Evolutionary conservation across 441 rosid genomes (phyloP).

Genomic region (Gossypium schwendimanii): DNA sequence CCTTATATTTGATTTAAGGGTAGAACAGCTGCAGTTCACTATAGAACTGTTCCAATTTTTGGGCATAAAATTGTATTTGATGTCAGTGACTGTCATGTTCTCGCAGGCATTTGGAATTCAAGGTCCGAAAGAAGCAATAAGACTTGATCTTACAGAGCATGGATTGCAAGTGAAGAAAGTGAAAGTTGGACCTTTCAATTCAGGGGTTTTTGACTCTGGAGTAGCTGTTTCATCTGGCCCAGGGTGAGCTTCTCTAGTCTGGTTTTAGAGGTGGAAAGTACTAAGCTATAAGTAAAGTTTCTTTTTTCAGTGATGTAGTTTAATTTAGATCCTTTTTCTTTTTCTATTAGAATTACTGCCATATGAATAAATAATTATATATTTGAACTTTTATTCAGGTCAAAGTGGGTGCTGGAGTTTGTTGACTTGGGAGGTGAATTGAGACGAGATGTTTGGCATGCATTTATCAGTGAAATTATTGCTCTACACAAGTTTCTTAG

Average conservation of each 20-base stretch:
- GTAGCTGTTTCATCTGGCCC: constrained; percentile 65
- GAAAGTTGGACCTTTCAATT: constrained; percentile 90
- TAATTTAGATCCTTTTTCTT: background rate
- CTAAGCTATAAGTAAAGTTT: background rate
- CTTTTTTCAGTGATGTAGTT: background rate
- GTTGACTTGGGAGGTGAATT: constrained; percentile 94
- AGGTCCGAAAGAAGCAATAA: constrained; percentile 47
- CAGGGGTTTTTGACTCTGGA: constrained; percentile 78
- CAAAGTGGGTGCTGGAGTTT: constrained; percentile 84
- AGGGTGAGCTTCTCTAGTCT: constrained; percentile 33
- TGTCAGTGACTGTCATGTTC: background rate
- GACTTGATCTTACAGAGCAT: constrained; percentile 61
- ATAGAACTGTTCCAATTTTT: background rate
- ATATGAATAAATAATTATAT: constrained; percentile 1
- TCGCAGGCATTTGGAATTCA: constrained; percentile 58
- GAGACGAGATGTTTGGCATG: constrained; percentile 94
- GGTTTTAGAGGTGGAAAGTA: background rate
- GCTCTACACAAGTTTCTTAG: constrained; percentile 66
- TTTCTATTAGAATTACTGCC: background rate
- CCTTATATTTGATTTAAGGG: background rate
- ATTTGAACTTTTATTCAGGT: constrained; percentile 35
- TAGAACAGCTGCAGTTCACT: background rate
- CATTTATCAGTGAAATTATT: constrained; percentile 71
- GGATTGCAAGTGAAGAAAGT: constrained; percentile 60
- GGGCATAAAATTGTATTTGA: background rate